A percentile compares a stretch with the other conserved stretches of the same genome.
Evolutionary conservation across 1,284 basidiomycete species (phyloP).

Genomic region (Puccinia horiana): DNA sequence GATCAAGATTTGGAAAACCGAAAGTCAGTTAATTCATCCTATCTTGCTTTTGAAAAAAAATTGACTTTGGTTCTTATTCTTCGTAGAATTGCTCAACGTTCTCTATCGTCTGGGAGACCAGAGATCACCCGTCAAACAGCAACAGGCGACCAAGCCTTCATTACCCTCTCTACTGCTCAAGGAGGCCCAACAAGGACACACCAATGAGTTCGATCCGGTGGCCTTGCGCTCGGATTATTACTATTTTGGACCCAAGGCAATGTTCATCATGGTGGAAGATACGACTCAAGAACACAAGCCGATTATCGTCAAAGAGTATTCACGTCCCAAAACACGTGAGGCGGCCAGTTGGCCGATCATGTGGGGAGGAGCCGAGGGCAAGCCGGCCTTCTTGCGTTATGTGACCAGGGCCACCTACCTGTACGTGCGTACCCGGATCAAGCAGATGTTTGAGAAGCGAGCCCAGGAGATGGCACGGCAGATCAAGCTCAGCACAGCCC

Average conservation of each 20-base stretch:
- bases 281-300: conserved; percentile 70
- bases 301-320: conserved; percentile 64
- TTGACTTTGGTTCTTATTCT: neutral
- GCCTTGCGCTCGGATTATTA: conserved; percentile 82
- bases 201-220: conserved; percentile 80
- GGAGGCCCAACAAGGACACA: conserved; percentile 82
- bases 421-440: conserved; percentile 21
- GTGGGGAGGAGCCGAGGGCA: conserved; percentile 55
- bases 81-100: conserved; percentile 58
- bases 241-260: conserved; percentile 79
- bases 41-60: neutral
- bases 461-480: neutral
- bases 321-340: conserved; percentile 57
- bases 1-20: conserved; percentile 84
- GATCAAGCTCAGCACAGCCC: neutral
- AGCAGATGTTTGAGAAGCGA: conserved; percentile 37
- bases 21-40: conserved; percentile 65
- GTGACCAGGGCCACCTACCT: conserved; percentile 25
- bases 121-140: conserved; percentile 16
- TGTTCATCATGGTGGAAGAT: conserved; percentile 88
- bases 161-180: conserved; percentile 71
- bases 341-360: conserved; percentile 64
- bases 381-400: conserved; percentile 37
- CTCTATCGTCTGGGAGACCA: conserved; percentile 55
- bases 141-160: conserved; percentile 51